These are phyloP conservation scores for Immersiella caudata DNA, from an alignment of 495 filamentous ascomycete genomes.

Conservation along the genomic window DNA sequence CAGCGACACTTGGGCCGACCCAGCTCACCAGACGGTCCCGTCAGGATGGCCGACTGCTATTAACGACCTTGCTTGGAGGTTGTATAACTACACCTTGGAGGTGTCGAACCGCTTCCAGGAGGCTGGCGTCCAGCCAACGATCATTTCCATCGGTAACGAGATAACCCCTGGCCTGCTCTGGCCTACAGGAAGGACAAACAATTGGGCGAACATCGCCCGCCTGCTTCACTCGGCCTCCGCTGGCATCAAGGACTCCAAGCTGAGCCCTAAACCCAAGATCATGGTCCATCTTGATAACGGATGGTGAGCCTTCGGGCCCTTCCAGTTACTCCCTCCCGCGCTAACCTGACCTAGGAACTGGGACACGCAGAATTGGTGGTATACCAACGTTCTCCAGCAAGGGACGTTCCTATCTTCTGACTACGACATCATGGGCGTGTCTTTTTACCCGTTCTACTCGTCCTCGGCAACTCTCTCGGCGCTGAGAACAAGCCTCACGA, in stretches of 20 bases:
- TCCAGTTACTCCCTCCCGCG: not conserved
- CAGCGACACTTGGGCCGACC: constrained; percentile 65
- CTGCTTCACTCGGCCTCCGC: constrained; percentile 64
- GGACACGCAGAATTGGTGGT: constrained; percentile 65
- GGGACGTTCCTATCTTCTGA: constrained; percentile 56
- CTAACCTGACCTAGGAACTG: constrained; percentile 48
- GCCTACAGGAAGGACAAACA: constrained; percentile 58
- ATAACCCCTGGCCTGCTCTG: constrained; percentile 66
- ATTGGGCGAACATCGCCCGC: constrained; percentile 60
- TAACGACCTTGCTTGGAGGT: constrained; percentile 58
- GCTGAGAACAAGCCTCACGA: constrained; percentile 58
- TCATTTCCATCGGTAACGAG: constrained; percentile 73
- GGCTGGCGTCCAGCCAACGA: constrained; percentile 56
- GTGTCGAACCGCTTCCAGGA: constrained; percentile 62
- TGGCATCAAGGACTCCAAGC: constrained; percentile 63
- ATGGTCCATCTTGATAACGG: constrained; percentile 73
- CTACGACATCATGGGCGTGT: constrained; percentile 71
- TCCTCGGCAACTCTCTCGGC: constrained; percentile 55
- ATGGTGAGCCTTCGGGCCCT: constrained; percentile 40
- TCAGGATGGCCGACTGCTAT: constrained; percentile 63
- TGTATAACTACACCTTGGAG: constrained; percentile 68
- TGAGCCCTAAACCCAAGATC: constrained; percentile 60
- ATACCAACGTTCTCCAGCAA: constrained; percentile 57
- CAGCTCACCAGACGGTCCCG: constrained; percentile 54
- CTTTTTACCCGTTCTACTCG: constrained; percentile 71